Conservation (phyloP, 306 rosid species). For the Pyrus communis region DNA sequence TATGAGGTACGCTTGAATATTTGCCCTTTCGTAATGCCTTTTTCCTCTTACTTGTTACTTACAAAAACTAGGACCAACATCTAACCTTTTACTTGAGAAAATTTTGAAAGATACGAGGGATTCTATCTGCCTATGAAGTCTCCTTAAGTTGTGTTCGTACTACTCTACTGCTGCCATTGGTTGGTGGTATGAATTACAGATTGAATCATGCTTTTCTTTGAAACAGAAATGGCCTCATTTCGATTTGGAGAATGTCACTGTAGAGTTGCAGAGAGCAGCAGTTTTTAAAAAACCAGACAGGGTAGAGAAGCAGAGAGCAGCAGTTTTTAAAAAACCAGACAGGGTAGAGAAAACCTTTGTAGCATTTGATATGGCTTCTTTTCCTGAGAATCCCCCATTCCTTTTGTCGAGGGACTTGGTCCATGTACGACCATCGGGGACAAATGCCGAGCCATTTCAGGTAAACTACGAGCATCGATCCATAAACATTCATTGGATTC, state of each 20-base stretch:
- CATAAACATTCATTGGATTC: background rate
- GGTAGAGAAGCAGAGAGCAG: background rate
- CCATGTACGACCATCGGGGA: constrained; percentile 9
- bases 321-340: background rate
- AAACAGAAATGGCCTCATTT: constrained; percentile 10
- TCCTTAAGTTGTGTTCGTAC: background rate
- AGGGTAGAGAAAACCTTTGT: constrained; percentile 15
- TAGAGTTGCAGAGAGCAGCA: background rate
- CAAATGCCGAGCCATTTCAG: background rate
- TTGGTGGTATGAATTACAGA: background rate
- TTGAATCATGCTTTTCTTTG: background rate
- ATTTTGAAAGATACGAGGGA: background rate
- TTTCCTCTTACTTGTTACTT: background rate
- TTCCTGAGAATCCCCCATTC: constrained; percentile 10
- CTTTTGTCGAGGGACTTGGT: constrained; percentile 31
- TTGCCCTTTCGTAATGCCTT: background rate
- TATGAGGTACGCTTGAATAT: constrained; percentile 15
- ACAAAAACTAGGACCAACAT: background rate
- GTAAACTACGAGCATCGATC: background rate
- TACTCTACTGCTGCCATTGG: background rate
- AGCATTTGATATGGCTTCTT: constrained; percentile 9
- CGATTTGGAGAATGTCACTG: background rate
- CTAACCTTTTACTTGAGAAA: background rate
- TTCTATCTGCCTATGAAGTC: background rate
- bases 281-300: background rate